Evolutionary conservation across 1,284 basidiomycete genomes (phyloP), one percentile per base, ranked within the genome.

Genomic region (Irpex sp.): DNA sequence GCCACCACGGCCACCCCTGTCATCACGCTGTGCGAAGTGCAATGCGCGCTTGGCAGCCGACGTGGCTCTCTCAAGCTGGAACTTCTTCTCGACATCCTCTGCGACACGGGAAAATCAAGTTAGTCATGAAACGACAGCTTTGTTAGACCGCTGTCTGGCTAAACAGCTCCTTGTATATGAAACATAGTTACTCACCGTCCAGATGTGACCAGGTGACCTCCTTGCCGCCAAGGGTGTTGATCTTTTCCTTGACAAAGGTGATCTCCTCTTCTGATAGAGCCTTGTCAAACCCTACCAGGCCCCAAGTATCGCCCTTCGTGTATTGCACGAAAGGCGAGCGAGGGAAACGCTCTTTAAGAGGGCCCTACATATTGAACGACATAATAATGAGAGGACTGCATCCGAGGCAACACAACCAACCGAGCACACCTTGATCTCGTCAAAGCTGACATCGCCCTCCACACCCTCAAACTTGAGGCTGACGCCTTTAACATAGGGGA

Each of bases 301-400:
- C 80, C 38, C 69, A 73, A 26, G 70, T 80, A 58, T 86, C 83
- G 13, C 88, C 89, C 9, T 82, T 80, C 15, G 77, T 74, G 73
- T 88, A 88, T 69, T 92, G 86, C 70, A 93, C 87, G 73, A 85
- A 93, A 1, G 90, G 90, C 57, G 82, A 80, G 19, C 89, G 87
- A 8, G 87, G 83, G 68, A 94, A 90, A 70, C 89, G 89, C 74
- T 93, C 90, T 69, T 88, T 89, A 60, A 95, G 82, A 54, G 92
- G 89, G 54, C 84, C 85, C 82, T 93, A 62, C 51, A 13, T 38
- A 5, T 54, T 31, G 17, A 21, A 21, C 49, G n/a, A 8, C 17
- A n/a, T 3, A 55, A 59, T 47, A 4, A 4, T 11, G 21, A 31
- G 21, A 44, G 3, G 5, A 26, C 37, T 34, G 26, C 37, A 31